Evolutionary conservation across 805 yeast genomes (phyloP).

Genomic region (Cyberlindnera misumaiensis): DNA sequence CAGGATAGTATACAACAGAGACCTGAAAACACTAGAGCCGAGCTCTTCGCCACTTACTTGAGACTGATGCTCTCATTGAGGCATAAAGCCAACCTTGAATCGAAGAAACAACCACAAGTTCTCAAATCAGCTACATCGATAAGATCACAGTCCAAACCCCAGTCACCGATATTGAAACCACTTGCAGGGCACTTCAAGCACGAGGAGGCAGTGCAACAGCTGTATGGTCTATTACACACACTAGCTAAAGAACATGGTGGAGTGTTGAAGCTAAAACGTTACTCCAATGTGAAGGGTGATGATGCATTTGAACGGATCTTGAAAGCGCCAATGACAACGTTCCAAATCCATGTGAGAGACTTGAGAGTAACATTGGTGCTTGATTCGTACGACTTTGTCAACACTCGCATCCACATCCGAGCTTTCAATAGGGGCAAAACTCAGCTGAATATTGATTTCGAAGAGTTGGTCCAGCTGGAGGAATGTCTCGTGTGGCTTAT

Average conservation of each 20-base stretch:
- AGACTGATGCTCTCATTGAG: slow-evolving; percentile 29
- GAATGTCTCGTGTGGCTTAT: slow-evolving; percentile 54
- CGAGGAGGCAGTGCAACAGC: slow-evolving; percentile 30
- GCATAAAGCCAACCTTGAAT: slow-evolving; percentile 32
- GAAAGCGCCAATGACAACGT: slow-evolving; percentile 23
- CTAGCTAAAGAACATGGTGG: slow-evolving; percentile 9
- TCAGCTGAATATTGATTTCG: slow-evolving; percentile 40
- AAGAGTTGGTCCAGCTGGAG: slow-evolving; percentile 44
- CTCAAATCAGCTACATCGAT: slow-evolving; percentile 7
- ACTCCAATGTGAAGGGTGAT: slow-evolving; percentile 11
- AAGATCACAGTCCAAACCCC: slow-evolving; percentile 26
- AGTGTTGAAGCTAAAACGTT: slow-evolving; percentile 12
- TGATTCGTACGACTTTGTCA: slow-evolving; percentile 20
- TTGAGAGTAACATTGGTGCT: slow-evolving; percentile 11
- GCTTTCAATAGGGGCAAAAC: slow-evolving; percentile 23
- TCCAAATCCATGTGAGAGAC: slow-evolving; percentile 23
- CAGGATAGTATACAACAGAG: slow-evolving; percentile 34
- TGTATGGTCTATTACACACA: slow-evolving; percentile 10
- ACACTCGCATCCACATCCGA: slow-evolving; percentile 11
- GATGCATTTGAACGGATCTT: slow-evolving; percentile 17
- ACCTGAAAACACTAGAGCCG: slow-evolving; percentile 32
- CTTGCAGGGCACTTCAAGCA: slow-evolving; percentile 54
- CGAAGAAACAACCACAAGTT: slow-evolving; percentile 19
- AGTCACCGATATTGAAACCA: slow-evolving; percentile 46
- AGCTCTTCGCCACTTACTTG: slow-evolving; percentile 26